phyloP scores from a whole-genome alignment of 169 alveolate genomes.

The Theileria parva region DNA sequence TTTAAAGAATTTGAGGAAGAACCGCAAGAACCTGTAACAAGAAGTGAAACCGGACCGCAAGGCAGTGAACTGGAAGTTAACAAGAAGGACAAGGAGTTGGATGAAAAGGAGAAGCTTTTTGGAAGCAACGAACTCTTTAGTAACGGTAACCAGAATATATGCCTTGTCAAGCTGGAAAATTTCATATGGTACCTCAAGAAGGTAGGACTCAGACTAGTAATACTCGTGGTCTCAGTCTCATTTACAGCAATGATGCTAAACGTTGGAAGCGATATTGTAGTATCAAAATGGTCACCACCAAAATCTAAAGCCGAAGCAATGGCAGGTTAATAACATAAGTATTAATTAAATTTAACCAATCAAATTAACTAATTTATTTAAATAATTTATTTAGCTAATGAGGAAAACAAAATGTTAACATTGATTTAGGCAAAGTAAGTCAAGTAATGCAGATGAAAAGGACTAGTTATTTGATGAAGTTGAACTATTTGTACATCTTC shows the following conservation, averaged over 20 bases:
- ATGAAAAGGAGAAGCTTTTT: background rate
- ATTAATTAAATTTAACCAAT: background rate
- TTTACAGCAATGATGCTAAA: constrained; percentile 28
- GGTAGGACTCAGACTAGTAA: constrained; percentile 33
- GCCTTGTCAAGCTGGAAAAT: constrained; percentile 19
- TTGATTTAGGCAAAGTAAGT: background rate
- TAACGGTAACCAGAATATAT: background rate
- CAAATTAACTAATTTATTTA: background rate
- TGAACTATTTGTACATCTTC: constrained; percentile 48
- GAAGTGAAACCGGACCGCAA: background rate
- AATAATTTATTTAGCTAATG: background rate
- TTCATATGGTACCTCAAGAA: constrained; percentile 59
- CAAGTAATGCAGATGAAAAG: background rate
- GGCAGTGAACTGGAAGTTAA: background rate
- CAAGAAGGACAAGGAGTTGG: constrained; percentile 2
- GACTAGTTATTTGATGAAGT: constrained; percentile 15
- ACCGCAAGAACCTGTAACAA: background rate
- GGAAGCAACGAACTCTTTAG: background rate
- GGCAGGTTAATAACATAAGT: background rate
- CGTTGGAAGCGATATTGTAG: constrained; percentile 49
- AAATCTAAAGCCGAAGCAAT: constrained; percentile 3
- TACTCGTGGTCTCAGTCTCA: constrained; percentile 23
- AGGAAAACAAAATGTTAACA: background rate
- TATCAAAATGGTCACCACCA: constrained; percentile 44
- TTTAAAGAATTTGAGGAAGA: background rate